A percentile compares a stretch with the other conserved stretches of the same genome.
Evolutionary conservation across 192 early-diverging fungal species (phyloP).

Genomic region (Physocladia obscura): DNA sequence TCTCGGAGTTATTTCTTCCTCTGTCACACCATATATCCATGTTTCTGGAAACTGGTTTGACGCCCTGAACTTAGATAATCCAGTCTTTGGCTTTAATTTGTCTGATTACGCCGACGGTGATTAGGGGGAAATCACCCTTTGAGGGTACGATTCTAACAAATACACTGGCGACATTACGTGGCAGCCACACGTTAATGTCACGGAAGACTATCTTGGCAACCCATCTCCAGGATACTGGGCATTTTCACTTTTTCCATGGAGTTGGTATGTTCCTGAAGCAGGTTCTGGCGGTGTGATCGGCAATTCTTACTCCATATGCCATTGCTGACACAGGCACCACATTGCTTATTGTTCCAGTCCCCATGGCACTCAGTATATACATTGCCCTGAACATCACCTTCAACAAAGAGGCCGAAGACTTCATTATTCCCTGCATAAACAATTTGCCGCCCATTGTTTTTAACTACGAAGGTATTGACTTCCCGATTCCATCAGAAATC

Average conservation of each 20-base stretch:
- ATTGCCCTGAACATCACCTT: background rate
- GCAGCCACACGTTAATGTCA: background rate
- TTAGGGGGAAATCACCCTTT: slow-evolving; percentile 52
- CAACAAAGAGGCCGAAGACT: background rate
- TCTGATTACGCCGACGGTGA: slow-evolving; percentile 34
- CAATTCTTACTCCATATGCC: no score
- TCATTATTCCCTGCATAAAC: background rate
- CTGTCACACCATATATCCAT: slow-evolving; percentile 3
- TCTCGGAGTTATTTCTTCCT: slow-evolving; percentile 24
- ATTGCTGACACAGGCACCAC: slow-evolving; percentile 20
- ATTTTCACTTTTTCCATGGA: background rate
- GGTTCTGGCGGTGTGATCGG: no score
- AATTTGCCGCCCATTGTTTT: background rate
- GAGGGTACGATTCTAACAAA: slow-evolving; percentile 48
- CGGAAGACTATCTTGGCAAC: background rate
- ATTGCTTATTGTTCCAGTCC: background rate
- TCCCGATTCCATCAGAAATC: background rate
- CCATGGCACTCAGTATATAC: background rate
- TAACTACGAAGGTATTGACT: background rate
- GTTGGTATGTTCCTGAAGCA: background rate
- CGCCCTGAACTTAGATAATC: slow-evolving; percentile 23
- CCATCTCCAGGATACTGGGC: no score
- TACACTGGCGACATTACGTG: slow-evolving; percentile 50
- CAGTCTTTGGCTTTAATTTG: slow-evolving; percentile 53
- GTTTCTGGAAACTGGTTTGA: slow-evolving; percentile 34